These are phyloP conservation scores for Zea mays DNA, from an alignment of 176 grass and related monocot genomes.

Conservation along the genomic window DNA sequence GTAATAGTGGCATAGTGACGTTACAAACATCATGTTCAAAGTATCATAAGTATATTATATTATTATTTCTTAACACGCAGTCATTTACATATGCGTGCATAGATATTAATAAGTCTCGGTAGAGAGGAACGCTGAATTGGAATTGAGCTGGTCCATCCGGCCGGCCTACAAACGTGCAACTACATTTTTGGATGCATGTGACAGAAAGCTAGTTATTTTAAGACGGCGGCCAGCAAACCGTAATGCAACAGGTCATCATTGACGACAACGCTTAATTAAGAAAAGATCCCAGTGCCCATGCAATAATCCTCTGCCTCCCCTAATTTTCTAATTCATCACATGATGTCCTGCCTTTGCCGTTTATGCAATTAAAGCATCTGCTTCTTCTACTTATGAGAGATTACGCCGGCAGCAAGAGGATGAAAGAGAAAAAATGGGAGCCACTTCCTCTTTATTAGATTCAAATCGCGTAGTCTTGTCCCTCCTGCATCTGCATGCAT, in stretches of 20 bases:
- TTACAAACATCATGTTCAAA: too few relatives aligned
- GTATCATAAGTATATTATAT: too few relatives aligned
- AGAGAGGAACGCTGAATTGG: too few relatives aligned
- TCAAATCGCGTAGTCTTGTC: neutral
- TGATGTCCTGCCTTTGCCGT: constrained; percentile 32
- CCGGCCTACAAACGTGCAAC: neutral
- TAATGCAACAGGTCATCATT: constrained; percentile 6
- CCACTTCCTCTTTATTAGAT: neutral
- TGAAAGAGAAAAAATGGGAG: neutral
- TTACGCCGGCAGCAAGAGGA: neutral
- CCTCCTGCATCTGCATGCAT: constrained; percentile 8
- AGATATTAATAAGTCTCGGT: too few relatives aligned
- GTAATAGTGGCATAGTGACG: too few relatives aligned
- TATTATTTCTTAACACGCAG: too few relatives aligned
- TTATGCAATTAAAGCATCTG: neutral
- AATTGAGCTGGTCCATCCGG: too few relatives aligned
- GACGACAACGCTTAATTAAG: constrained; percentile 32
- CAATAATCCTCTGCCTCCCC: neutral
- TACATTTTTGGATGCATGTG: neutral
- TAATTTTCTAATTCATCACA: neutral
- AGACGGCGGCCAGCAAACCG: neutral
- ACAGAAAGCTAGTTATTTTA: constrained; percentile 29
- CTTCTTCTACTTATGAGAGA: neutral
- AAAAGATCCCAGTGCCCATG: neutral
- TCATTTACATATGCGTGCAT: too few relatives aligned